Conservation (phyloP, 768 basidiomycete genomes). For the Lyophyllum semitale region DNA sequence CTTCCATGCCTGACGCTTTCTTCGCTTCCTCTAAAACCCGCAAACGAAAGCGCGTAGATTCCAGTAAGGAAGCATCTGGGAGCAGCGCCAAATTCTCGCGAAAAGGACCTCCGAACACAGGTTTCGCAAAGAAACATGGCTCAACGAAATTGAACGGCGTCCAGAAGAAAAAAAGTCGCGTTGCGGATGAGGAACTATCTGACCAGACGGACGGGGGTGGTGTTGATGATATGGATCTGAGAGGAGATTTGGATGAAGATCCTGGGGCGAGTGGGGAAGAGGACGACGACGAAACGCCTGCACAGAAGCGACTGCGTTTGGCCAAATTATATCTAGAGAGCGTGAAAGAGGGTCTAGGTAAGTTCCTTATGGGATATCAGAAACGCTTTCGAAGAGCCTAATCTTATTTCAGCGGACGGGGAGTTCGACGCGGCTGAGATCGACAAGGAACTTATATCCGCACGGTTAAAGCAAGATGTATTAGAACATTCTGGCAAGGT, state of each 20-base stretch:
- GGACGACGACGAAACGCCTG: slow-evolving; percentile 86
- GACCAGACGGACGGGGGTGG: slow-evolving; percentile 56
- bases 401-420: slow-evolving; percentile 60
- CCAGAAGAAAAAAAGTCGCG: slow-evolving; percentile 31
- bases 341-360: slow-evolving; percentile 75
- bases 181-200: slow-evolving; percentile 67
- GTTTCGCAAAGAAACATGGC: slow-evolving; percentile 25
- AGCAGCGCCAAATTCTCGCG: slow-evolving; percentile 25
- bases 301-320: slow-evolving; percentile 87
- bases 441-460: slow-evolving; percentile 89
- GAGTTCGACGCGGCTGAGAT: slow-evolving; percentile 96
- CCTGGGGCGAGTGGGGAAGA: slow-evolving; percentile 75
- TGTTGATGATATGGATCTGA: slow-evolving; percentile 78
- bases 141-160: slow-evolving; percentile 25
- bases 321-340: slow-evolving; percentile 89
- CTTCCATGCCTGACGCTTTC: slow-evolving; percentile 79
- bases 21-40: slow-evolving; percentile 63
- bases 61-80: slow-evolving; percentile 25
- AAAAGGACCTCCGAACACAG: slow-evolving; percentile 19
- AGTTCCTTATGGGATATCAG: slow-evolving; percentile 22
- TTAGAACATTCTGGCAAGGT: slow-evolving; percentile 87
- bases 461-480: slow-evolving; percentile 90
- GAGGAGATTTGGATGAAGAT: slow-evolving; percentile 45
- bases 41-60: slow-evolving; percentile 60
- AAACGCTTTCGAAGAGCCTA: background rate